Conservation (phyloP, 768 basidiomycete genomes). For the Russula virescens region DNA sequence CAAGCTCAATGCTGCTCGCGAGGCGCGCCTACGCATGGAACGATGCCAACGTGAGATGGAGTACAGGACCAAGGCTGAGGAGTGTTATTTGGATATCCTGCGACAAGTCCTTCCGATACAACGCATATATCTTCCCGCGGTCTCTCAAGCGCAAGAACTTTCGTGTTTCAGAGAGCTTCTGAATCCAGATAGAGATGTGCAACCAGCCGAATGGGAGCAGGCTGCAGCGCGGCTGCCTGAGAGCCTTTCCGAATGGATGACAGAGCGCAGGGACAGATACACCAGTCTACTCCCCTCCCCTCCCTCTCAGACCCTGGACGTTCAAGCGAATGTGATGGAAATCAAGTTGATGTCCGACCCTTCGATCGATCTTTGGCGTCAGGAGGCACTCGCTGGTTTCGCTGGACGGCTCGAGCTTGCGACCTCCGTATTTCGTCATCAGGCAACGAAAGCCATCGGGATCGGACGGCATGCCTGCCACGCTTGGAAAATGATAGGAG, state of each 20-base stretch:
- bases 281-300: background rate
- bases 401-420: slow-evolving; percentile 20
- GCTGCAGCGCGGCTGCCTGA: slow-evolving; percentile 2
- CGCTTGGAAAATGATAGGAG: slow-evolving; percentile 13
- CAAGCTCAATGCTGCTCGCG: slow-evolving; percentile 2
- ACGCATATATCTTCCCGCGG: slow-evolving; percentile 15
- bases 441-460: background rate
- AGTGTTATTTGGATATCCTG: slow-evolving; percentile 6
- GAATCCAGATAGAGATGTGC: background rate
- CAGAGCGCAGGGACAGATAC: background rate
- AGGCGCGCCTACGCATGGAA: background rate
- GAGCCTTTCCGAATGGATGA: slow-evolving; percentile 20
- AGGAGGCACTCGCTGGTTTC: background rate
- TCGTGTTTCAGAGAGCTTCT: slow-evolving; percentile 19
- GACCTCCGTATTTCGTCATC: slow-evolving; percentile 11
- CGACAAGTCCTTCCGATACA: slow-evolving; percentile 15
- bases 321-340: background rate
- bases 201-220: slow-evolving; percentile 3
- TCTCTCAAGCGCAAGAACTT: slow-evolving; percentile 4
- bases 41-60: background rate
- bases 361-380: slow-evolving; percentile 7
- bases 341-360: slow-evolving; percentile 9
- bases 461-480: slow-evolving; percentile 20
- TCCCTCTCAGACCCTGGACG: background rate
- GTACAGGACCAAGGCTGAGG: background rate